These are phyloP conservation scores for Escallonia rubra DNA, from an alignment of 129 eudicot species.

Conservation along the genomic window DNA sequence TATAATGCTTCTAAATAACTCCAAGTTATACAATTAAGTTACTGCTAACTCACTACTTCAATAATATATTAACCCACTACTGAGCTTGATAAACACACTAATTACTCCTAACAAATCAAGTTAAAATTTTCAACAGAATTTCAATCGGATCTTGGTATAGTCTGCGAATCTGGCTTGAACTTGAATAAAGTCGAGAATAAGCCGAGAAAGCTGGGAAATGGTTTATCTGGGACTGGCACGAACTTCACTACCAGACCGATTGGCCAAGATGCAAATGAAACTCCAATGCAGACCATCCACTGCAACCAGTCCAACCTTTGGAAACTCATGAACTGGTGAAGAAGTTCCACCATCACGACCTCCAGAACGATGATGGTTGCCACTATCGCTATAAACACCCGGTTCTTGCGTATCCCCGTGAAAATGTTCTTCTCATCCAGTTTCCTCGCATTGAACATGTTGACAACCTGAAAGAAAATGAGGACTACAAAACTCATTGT, in stretches of 20 bases:
- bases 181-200: no score
- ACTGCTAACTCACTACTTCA: no score
- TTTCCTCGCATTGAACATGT: background rate
- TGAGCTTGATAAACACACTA: no score
- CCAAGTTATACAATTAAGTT: no score
- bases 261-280: background rate
- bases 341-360: background rate
- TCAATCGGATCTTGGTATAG: no score
- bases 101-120: no score
- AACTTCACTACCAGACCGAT: background rate
- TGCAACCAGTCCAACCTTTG: background rate
- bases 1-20: no score
- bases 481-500: background rate
- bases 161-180: no score
- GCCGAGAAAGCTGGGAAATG: background rate
- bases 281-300: background rate
- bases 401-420: background rate
- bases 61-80: no score
- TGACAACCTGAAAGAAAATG: background rate
- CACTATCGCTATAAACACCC: background rate
- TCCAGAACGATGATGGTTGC: background rate
- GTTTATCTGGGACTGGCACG: background rate
- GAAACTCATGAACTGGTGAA: background rate
- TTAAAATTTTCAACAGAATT: no score
- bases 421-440: no score